phyloP scores from a whole-genome alignment of 2,329 filamentous ascomycete species.

The Monosporascus sp. region DNA sequence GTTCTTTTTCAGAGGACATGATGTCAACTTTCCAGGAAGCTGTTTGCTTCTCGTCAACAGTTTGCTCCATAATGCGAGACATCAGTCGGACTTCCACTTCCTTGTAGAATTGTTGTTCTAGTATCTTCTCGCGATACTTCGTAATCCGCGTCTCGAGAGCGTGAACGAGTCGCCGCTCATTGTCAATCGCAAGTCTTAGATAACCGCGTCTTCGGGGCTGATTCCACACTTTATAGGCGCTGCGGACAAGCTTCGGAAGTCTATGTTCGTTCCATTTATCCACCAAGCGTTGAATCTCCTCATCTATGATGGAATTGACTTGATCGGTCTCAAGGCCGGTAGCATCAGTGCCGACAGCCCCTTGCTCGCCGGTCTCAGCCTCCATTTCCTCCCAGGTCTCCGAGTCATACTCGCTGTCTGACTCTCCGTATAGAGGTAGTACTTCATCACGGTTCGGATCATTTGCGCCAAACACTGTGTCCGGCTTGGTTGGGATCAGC shows the following conservation, averaged over 20 bases:
- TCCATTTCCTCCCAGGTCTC: slow-evolving; percentile 59
- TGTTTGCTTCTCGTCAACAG: slow-evolving; percentile 55
- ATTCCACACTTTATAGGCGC: slow-evolving; percentile 58
- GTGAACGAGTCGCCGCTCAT: slow-evolving; percentile 36
- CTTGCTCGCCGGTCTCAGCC: slow-evolving; percentile 39
- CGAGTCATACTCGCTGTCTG: slow-evolving; percentile 49
- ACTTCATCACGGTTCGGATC: slow-evolving; percentile 32
- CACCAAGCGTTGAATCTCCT: slow-evolving; percentile 45
- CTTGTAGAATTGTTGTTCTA: slow-evolving; percentile 45
- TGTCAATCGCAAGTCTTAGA: slow-evolving; percentile 34
- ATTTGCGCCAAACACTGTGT: slow-evolving; percentile 19
- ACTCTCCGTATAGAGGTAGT: slow-evolving; percentile 50
- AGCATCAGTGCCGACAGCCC: slow-evolving; percentile 17
- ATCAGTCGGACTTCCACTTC: slow-evolving; percentile 47
- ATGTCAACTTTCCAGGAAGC: slow-evolving; percentile 44
- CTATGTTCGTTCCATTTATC: slow-evolving; percentile 54
- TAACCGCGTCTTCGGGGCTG: slow-evolving; percentile 39
- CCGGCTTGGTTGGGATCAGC: slow-evolving; percentile 13
- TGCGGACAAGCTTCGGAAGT: slow-evolving; percentile 47
- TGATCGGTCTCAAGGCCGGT: slow-evolving; percentile 36
- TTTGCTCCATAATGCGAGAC: slow-evolving; percentile 57
- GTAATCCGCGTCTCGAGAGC: slow-evolving; percentile 45
- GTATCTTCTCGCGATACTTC: slow-evolving; percentile 50
- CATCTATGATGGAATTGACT: slow-evolving; percentile 47
- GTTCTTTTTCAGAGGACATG: slow-evolving; percentile 35